These are phyloP conservation scores for Cladosporium sp. DNA, from an alignment of 2,329 filamentous ascomycete genomes.

Conservation along the genomic window DNA sequence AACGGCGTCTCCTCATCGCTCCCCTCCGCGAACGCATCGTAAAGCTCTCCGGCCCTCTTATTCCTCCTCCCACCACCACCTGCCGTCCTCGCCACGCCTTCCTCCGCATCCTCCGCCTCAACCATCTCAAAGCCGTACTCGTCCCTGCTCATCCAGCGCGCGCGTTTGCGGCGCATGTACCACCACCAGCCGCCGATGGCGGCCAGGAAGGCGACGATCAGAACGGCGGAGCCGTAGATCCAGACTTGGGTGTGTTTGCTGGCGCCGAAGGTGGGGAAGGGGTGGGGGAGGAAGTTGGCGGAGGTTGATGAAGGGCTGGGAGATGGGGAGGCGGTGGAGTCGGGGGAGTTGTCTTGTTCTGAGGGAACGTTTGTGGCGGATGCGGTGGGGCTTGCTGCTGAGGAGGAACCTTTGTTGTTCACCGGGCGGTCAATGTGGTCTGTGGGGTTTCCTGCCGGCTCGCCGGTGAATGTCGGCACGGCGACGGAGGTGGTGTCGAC, in stretches of 20 bases:
- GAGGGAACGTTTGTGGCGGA: constrained; percentile 3
- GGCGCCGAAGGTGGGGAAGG: constrained; percentile 86
- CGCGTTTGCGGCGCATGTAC: constrained; percentile 62
- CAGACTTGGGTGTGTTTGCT: constrained; percentile 84
- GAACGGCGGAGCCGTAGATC: constrained; percentile 83
- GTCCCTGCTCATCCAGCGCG: constrained; percentile 58
- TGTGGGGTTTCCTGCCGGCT: constrained; percentile 39
- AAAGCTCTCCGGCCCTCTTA: constrained; percentile 78
- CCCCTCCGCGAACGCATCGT: constrained; percentile 94
- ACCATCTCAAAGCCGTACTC: constrained; percentile 94
- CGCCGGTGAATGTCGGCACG: constrained; percentile 45
- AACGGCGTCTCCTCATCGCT: constrained; percentile 59
- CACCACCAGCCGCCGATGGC: constrained; percentile 74
- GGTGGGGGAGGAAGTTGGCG: constrained; percentile 68
- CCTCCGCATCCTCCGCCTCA: constrained; percentile 51
- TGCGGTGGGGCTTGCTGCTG: constrained; percentile 23
- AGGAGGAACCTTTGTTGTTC: constrained; percentile 51
- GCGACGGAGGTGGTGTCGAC: constrained; percentile 58
- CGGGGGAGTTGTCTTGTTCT: constrained; percentile 25
- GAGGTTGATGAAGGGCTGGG: constrained; percentile 18
- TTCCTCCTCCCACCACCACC: constrained; percentile 37
- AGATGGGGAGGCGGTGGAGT: constrained; percentile 54
- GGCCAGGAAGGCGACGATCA: constrained; percentile 80
- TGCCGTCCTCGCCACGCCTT: constrained; percentile 33
- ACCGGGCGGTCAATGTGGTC: constrained; percentile 52